phyloP scores from a whole-genome alignment of 2,329 filamentous ascomycete species.

The Cercospora janseana region DNA sequence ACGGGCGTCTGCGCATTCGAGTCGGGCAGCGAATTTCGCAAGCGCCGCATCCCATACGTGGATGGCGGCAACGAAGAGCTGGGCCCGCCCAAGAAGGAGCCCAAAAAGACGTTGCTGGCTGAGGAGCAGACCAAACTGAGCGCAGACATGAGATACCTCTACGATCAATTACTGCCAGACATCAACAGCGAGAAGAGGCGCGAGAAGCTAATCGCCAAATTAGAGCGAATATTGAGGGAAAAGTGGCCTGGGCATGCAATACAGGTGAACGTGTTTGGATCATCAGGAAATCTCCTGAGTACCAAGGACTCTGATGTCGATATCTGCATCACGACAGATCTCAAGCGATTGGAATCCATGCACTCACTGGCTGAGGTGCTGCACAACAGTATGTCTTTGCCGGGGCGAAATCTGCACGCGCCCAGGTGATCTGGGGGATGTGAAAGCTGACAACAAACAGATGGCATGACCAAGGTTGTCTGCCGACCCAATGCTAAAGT shows the following conservation, averaged over 20 bases:
- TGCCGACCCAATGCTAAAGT: slow-evolving; percentile 95
- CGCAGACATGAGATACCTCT: slow-evolving; percentile 80
- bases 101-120: slow-evolving; percentile 67
- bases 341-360: slow-evolving; percentile 82
- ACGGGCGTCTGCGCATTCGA: slow-evolving; percentile 77
- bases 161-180: slow-evolving; percentile 79
- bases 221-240: slow-evolving; percentile 82
- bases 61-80: slow-evolving; percentile 78
- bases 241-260: slow-evolving; percentile 92
- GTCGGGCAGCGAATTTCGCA: slow-evolving; percentile 75
- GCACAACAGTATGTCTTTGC: slow-evolving; percentile 67
- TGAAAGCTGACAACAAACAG: slow-evolving; percentile 50
- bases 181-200: slow-evolving; percentile 73
- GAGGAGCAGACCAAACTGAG: slow-evolving; percentile 74
- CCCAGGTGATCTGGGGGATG: background rate
- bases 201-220: slow-evolving; percentile 74
- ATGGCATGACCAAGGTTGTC: slow-evolving; percentile 94
- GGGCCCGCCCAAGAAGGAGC: slow-evolving; percentile 64
- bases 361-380: slow-evolving; percentile 87
- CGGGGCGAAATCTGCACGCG: background rate
- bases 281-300: slow-evolving; percentile 90
- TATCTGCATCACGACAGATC: slow-evolving; percentile 91
- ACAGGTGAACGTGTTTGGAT: slow-evolving; percentile 92
- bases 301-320: slow-evolving; percentile 98
- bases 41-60: slow-evolving; percentile 81